A percentile compares a stretch with the other conserved stretches of the same genome.
Evolutionary conservation across 305 asterid species (phyloP).

Genomic region (Solanum chacoense): DNA sequence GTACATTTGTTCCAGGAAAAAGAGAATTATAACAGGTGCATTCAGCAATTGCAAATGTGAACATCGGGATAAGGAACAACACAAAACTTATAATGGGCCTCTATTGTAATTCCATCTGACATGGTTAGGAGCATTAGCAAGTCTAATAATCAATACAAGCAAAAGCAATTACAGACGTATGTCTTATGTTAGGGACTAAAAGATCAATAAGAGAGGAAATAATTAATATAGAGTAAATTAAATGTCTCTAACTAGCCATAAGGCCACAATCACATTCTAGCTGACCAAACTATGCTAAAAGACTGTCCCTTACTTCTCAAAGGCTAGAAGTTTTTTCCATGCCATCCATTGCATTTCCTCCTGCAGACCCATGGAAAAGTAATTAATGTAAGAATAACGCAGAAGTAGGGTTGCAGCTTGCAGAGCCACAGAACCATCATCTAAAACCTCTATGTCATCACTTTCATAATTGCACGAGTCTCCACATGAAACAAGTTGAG

Average conservation of each 20-base stretch:
- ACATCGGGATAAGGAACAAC: neutral
- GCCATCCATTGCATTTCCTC: conserved; percentile 91
- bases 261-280: neutral
- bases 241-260: conserved; percentile 2
- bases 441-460: neutral
- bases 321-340: conserved; percentile 69
- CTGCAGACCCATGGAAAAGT: conserved; percentile 32
- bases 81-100: neutral
- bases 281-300: neutral
- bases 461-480: neutral
- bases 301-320: conserved; percentile 61
- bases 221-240: neutral
- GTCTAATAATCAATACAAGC: neutral
- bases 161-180: neutral
- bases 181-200: neutral
- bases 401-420: neutral
- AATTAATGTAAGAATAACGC: neutral
- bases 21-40: neutral
- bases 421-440: neutral
- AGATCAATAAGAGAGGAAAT: neutral
- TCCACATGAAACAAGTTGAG: neutral
- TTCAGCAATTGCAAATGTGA: conserved; percentile 1
- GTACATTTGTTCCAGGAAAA: neutral
- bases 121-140: neutral
- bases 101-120: neutral